phyloP scores from a whole-genome alignment of 257 asterid genomes.

The Primulina eburnea region DNA sequence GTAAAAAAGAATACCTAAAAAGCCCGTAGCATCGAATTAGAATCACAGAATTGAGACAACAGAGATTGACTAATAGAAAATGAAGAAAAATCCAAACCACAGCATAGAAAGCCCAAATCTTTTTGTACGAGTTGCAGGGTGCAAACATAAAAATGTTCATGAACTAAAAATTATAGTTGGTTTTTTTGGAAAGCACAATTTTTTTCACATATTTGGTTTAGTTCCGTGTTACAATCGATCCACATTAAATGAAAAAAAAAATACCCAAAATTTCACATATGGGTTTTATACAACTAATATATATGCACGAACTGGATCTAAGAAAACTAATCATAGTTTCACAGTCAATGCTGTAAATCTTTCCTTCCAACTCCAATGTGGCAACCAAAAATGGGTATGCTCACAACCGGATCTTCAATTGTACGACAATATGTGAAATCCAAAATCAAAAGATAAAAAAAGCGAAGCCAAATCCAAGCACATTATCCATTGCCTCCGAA shows the following conservation, averaged over 20 bases:
- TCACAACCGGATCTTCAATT: not conserved
- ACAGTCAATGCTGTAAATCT: not conserved
- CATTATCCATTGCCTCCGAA: not conserved
- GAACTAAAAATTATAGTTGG: not conserved
- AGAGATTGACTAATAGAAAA: not conserved
- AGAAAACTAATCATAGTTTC: not conserved
- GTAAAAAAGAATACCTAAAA: too few species aligned
- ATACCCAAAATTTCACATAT: not conserved
- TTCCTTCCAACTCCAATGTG: not conserved
- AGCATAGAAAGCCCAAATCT: not conserved
- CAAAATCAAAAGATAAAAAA: not conserved
- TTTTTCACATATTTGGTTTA: not conserved
- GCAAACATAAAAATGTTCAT: not conserved
- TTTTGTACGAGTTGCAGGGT: not conserved
- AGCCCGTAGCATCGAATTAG: not conserved
- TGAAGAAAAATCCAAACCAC: not conserved
- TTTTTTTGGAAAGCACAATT: not conserved
- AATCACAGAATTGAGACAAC: not conserved
- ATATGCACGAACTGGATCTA: not conserved
- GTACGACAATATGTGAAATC: not conserved
- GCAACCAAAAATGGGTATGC: not conserved
- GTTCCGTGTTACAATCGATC: not conserved
- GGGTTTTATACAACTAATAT: not conserved
- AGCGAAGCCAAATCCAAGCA: conserved; percentile 1
- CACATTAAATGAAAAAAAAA: not conserved